These are phyloP conservation scores for Pirum gemmata DNA, from an alignment of 78 protist genomes.

Conservation along the genomic window DNA sequence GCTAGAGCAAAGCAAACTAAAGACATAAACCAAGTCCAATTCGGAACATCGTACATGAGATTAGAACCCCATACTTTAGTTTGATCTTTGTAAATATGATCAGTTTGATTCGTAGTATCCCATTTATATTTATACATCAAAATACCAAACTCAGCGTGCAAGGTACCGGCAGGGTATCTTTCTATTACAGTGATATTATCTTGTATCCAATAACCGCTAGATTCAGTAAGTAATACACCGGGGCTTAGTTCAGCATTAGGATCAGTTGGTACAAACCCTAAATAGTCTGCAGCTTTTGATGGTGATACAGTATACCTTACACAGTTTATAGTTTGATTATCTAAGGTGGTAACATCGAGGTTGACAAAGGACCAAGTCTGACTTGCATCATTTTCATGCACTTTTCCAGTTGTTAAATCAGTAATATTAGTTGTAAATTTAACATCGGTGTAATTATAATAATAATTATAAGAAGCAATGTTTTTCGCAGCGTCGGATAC, in stretches of 20 bases:
- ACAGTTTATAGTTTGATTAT: not conserved
- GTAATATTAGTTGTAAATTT: not conserved
- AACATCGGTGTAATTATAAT: not conserved
- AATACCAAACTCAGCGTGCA: not conserved
- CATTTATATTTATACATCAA: too few species aligned
- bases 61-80: not conserved
- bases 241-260: not conserved
- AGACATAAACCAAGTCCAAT: not conserved
- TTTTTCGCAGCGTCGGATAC: not conserved
- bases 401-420: not conserved
- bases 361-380: not conserved
- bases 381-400: not conserved
- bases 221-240: not conserved
- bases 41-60: not conserved
- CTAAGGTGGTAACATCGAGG: not conserved
- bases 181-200: not conserved
- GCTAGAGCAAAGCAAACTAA: not conserved
- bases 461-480: not conserved
- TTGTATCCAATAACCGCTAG: not conserved
- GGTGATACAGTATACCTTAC: not conserved
- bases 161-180: not conserved
- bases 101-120: not conserved
- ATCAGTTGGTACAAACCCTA: not conserved
- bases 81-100: too few species aligned
- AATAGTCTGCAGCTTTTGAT: not conserved